Conservation (phyloP, 2,329 filamentous ascomycete genomes). For the Colletotrichum godetiae region DNA sequence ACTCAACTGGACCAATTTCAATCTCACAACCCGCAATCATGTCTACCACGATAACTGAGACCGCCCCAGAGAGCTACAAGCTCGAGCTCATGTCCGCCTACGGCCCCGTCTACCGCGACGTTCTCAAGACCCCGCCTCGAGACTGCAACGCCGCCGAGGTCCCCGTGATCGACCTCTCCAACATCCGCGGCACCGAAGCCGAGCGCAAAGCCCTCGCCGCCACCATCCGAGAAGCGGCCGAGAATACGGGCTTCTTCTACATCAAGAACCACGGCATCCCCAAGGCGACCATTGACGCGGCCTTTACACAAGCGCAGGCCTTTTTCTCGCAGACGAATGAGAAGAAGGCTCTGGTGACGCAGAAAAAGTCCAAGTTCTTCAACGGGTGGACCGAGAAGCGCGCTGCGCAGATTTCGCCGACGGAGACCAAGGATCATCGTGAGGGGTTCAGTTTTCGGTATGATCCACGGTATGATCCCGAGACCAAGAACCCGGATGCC, state of each 20-base stretch:
- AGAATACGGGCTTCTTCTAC: conserved; percentile 60
- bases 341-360: conserved; percentile 41
- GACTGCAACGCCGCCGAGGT: conserved; percentile 54
- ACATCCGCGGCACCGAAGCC: conserved; percentile 47
- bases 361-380: conserved; percentile 45
- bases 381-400: conserved; percentile 49
- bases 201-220: conserved; percentile 50
- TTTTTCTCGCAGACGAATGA: conserved; percentile 46
- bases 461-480: conserved; percentile 54
- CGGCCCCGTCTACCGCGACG: conserved; percentile 55
- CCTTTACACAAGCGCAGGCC: conserved; percentile 35
- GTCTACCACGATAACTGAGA: conserved; percentile 29
- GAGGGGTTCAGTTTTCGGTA: conserved; percentile 49
- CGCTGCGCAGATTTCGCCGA: conserved; percentile 41
- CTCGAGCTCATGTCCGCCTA: conserved; percentile 57
- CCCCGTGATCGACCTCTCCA: conserved; percentile 56
- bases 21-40: background rate
- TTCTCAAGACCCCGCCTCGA: conserved; percentile 53
- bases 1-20: background rate
- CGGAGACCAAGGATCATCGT: conserved; percentile 44
- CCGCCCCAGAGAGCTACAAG: conserved; percentile 45
- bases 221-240: conserved; percentile 51
- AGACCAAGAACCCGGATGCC: conserved; percentile 43
- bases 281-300: conserved; percentile 43
- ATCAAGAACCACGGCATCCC: conserved; percentile 56